Base-by-base conservation (phyloP, 768 basidiomycete genomes). In the Mycena kentingensis region DNA sequence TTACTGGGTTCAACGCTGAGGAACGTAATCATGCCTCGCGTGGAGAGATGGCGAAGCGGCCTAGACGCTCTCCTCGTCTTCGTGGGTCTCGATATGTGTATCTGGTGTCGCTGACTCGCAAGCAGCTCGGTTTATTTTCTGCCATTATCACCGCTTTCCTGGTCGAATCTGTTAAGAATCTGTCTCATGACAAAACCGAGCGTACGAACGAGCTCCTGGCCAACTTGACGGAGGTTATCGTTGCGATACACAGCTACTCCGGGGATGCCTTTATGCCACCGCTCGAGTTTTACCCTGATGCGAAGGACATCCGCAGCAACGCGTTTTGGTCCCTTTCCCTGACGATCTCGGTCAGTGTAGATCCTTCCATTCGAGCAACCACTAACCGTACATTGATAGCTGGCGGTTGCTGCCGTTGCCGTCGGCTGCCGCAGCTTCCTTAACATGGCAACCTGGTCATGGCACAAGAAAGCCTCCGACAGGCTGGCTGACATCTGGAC, bases 131-230 rank as follows among this genome's bases (percentile, higher is more conserved):
- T 32, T 35, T 62, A n/a, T 62, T 62, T 27, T 62, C 61, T 3
- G 61, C 55, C 3, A 62, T 62, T 8, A 42, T 62, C 5, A 62
- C 61, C 5, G 58, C 61, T 1, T 62, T 62, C 34, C 50, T 60
- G 18, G 42, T 62, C 4, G 54, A 48, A 15, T 60, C 61, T 13
- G 42, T 60, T 4, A 34, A 27, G 3, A 35, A 28, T 4, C 48
- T 62, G 36, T 42, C 52, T n/a, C 42, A 37, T 11, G 51, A 57
- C 32, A 36, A 57, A 27, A 29, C 32, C 3, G 46, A 34, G 22
- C 32, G 49, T 38, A 58, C 52, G 4, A 58, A 58, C 34, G 57
- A 50, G 13, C 6, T 58, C 12, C 19, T 58, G 10, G 12, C 28
- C 12, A 58, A 58, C 44, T 13, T 51, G 29, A 58, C 57, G 6